Evolutionary conservation across 306 rosid genomes (phyloP).

Genomic region (Fragaria nilgerrensis): DNA sequence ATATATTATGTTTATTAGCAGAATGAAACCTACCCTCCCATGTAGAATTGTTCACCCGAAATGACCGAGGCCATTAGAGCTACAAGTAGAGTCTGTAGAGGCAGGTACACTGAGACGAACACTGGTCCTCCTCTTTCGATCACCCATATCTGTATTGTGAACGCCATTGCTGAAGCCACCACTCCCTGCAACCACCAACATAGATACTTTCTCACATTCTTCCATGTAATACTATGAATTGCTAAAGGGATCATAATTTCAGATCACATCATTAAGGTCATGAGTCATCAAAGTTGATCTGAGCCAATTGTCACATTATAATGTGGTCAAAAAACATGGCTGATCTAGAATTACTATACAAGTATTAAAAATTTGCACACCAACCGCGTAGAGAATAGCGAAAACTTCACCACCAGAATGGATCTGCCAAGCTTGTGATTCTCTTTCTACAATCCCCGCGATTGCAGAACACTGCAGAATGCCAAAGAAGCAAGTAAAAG

Average conservation of each 20-base stretch:
- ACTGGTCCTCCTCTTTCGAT: background rate
- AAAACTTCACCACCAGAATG: background rate
- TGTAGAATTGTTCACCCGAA: background rate
- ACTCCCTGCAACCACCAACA: background rate
- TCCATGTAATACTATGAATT: background rate
- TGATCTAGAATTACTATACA: background rate
- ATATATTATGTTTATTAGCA: background rate
- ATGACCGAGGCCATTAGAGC: background rate
- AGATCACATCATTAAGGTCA: background rate
- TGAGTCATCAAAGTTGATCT: too few species aligned
- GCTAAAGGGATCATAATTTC: too few species aligned
- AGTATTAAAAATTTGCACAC: background rate
- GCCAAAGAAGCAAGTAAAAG: background rate
- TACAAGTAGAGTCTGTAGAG: background rate
- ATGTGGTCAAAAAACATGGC: background rate
- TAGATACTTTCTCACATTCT: background rate
- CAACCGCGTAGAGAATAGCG: background rate
- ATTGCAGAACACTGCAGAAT: background rate
- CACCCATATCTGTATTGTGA: background rate
- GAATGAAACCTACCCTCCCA: background rate
- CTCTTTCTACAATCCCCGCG: background rate
- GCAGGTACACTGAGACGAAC: background rate
- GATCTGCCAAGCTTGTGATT: background rate
- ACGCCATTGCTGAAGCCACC: background rate
- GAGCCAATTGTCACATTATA: background rate